Evolutionary conservation across 768 basidiomycete species (phyloP), one percentile per base, ranked within the genome.

Genomic region (Rhizopogon vulgaris): DNA sequence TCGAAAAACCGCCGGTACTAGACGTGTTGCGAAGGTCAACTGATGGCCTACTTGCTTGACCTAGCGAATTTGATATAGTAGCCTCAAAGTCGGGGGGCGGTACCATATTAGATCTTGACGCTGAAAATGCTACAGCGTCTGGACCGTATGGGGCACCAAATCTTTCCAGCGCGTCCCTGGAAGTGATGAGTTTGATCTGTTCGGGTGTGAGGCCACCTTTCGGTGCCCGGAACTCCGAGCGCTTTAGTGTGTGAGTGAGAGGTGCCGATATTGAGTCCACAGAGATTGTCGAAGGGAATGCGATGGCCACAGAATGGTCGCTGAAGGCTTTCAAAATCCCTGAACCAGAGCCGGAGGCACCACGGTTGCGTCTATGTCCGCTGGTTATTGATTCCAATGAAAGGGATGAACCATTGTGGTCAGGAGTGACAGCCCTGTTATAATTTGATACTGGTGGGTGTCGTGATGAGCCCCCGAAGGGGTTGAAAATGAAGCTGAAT

Each of bases 81-180:
- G 51, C 58, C 17, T 81, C 78, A 60, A 84, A 84, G 43, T 74
- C 79, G 14, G 83, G 73, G 3, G 75, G 83, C 1, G 78, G 79
- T 15, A 68, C 66, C 59, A 78, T 60, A 36, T 71, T 67, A 28
- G 69, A 68, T 43, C 74, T 69, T 38, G 77, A 80, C 22, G 73
- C 58, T 12, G 78, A 78, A 60, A 73, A 87, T 30, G 83, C 83
- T 27, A 85, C 73, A 3, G 87, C 89, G 60, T 84, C 88, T 10
- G 78, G 67, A 0, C 89, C 88, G 58, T 87, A 91, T 18, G 90
- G 90, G 51, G 85, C 70, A 1, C 85, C 87, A 58, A 90, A 92
- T 53, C 78, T 73, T 36, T 77, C 79, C 53, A 90, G 73, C 3
- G 75, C 73, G 58, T 89, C 85, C 41, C 83, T 68, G 1, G 79